Percentiles rank a stretch among this genome's conserved stretches.
phyloP scores from a whole-genome alignment of 164 flowering plant species.

The Saururus chinensis region DNA sequence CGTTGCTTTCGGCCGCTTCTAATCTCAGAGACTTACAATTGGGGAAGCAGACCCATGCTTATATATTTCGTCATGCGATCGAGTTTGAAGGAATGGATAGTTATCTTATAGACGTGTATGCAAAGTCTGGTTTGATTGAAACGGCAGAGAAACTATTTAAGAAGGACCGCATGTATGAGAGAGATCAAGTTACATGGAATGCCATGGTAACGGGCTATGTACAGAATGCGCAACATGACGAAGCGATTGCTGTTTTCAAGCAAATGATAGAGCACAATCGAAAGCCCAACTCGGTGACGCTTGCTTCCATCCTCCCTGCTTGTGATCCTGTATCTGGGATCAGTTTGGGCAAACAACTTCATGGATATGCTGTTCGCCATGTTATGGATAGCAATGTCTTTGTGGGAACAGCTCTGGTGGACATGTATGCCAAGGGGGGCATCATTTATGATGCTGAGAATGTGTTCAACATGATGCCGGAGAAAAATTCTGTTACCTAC shows the following conservation, averaged over 20 bases:
- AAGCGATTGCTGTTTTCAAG: constrained; percentile 39
- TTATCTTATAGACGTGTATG: constrained; percentile 85
- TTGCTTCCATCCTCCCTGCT: constrained; percentile 73
- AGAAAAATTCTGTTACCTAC: constrained; percentile 65
- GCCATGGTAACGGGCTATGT: constrained; percentile 67
- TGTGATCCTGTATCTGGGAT: constrained; percentile 46
- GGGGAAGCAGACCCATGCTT: constrained; percentile 77
- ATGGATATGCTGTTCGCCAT: constrained; percentile 59
- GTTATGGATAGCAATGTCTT: constrained; percentile 54
- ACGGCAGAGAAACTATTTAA: constrained; percentile 39
- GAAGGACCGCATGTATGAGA: constrained; percentile 11
- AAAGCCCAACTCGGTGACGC: constrained; percentile 57
- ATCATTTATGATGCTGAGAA: constrained; percentile 45
- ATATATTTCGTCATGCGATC: constrained; percentile 60
- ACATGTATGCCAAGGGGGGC: constrained; percentile 84
- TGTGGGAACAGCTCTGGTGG: constrained; percentile 68
- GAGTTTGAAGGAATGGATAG: constrained; percentile 72
- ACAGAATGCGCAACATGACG: constrained; percentile 50
- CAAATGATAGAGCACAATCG: constrained; percentile 48
- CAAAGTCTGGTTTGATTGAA: constrained; percentile 60
- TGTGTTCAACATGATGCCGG: constrained; percentile 26
- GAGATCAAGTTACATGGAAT: constrained; percentile 89
- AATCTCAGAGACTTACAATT: constrained; percentile 47
- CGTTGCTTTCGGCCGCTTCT: constrained; percentile 80
- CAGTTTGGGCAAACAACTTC: constrained; percentile 56